Evolutionary conservation across 176 grass and related monocot species (phyloP), one percentile per base, ranked within the genome.

Genomic region (Paspalum vaginatum): DNA sequence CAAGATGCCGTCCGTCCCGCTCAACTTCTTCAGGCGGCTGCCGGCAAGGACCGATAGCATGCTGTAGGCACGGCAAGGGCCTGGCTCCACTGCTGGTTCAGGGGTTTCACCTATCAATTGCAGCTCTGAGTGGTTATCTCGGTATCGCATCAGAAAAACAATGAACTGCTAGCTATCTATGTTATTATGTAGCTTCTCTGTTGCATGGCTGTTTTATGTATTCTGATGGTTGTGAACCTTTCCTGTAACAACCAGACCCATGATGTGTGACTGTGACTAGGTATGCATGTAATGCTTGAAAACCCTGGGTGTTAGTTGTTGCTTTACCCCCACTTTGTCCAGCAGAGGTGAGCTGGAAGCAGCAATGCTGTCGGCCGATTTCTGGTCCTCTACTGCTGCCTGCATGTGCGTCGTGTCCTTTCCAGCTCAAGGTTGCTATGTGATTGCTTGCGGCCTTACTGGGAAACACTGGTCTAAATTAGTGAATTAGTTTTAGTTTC

Each of bases 1-100:
- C 84, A 92, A 38, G 79, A 81, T 89, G 80, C 90, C 90, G 2
- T 92, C 90, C 0, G 90, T 92, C 42, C 90, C 90, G 0, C 75
- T 92, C 15, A 92, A 92, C 70, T 92, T 92, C 86, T 92, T 92
- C 79, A 86, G 90, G 60, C 83, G 90, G 63, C 87, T 92, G 75
- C 90, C 90, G 0, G 90, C 90, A 1, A 92, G 90, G 45, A 89
- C 90, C 0, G 90, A 92, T 27, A 92, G 90, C 75, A 83, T 92
- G 90, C 44, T 92, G 32, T 92, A 74, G 82, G 40, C 0, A 3
- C 6, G 12, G 9, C 26, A 5, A 14, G 22, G 2, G 18, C 32
- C 24, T 76, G 60, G 14, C 8, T 75, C 41, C 41, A 55, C 62
- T 20, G 27, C 32, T 68, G 52, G 62, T 26, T 68, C 14, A 6